Evolutionary conservation across 2,329 filamentous ascomycete genomes (phyloP).

Genomic region (Trichoderma gracile): DNA sequence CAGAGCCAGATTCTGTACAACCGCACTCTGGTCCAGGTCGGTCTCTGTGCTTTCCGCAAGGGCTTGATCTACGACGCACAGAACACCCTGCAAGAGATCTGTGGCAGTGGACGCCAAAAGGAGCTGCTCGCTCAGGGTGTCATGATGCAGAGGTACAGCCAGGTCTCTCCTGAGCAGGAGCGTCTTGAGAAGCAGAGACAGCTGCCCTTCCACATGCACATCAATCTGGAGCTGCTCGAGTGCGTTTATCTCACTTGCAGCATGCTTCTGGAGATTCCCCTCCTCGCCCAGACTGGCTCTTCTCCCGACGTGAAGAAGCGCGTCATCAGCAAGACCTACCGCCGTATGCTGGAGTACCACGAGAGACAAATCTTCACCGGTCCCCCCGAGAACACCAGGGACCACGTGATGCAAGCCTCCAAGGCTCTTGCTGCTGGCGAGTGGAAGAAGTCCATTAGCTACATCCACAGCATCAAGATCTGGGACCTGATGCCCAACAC

Average conservation of each 20-base stretch:
- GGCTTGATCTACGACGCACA: conserved; percentile 97
- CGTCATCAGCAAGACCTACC: conserved; percentile 98
- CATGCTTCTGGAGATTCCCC: conserved; percentile 97
- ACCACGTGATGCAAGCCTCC: conserved; percentile 98
- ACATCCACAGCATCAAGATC: conserved; percentile 98
- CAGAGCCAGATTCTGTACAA: conserved; percentile 98
- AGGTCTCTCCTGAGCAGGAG: conserved; percentile 97
- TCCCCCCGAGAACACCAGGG: conserved; percentile 96
- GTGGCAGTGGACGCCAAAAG: conserved; percentile 95
- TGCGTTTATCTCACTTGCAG: conserved; percentile 98
- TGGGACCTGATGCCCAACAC: conserved; percentile 96
- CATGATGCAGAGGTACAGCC: conserved; percentile 95
- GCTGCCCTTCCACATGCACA: conserved; percentile 99
- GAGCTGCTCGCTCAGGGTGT: conserved; percentile 96
- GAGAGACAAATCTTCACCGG: conserved; percentile 99
- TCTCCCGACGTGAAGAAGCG: conserved; percentile 97
- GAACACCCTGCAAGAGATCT: conserved; percentile 96
- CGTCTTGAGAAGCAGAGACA: conserved; percentile 95
- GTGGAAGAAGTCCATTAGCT: conserved; percentile 94
- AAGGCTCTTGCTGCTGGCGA: conserved; percentile 95
- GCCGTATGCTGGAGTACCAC: conserved; percentile 98
- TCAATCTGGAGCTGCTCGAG: conserved; percentile 96
- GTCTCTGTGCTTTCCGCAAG: conserved; percentile 95
- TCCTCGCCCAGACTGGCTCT: conserved; percentile 93
- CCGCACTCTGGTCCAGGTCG: conserved; percentile 94